These are phyloP conservation scores for Colletotrichum karsti DNA, from an alignment of 2,329 filamentous ascomycete genomes.

Conservation along the genomic window DNA sequence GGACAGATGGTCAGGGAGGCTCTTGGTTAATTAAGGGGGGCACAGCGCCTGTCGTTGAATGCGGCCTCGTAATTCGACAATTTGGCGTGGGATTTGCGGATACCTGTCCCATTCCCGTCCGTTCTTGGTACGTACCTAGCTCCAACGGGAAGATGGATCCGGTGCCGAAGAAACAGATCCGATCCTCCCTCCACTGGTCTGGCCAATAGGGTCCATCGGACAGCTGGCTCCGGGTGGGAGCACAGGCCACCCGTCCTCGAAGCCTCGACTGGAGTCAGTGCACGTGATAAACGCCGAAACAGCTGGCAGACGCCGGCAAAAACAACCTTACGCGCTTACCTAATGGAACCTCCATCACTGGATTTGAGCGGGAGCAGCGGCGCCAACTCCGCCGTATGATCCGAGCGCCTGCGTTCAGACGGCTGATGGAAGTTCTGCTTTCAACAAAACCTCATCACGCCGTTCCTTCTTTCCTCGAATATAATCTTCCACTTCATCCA, in stretches of 20 bases:
- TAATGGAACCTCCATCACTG: too few relatives aligned
- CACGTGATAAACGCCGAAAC: too few relatives aligned
- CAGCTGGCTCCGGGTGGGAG: not conserved
- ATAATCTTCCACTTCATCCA: not conserved
- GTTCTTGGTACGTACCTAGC: too few relatives aligned
- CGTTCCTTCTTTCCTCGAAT: not conserved
- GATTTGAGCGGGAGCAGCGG: too few relatives aligned
- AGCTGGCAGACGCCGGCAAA: too few relatives aligned
- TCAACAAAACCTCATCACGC: not conserved
- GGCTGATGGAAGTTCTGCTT: too few relatives aligned
- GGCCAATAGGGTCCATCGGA: conserved; percentile 8
- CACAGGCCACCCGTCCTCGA: not conserved
- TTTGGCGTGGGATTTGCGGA: not conserved
- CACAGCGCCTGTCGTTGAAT: conserved; percentile 8
- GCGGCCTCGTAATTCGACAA: conserved; percentile 6
- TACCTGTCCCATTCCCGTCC: too few relatives aligned
- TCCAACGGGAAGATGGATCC: conserved; percentile 18
- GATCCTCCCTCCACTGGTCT: not conserved
- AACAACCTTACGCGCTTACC: too few relatives aligned
- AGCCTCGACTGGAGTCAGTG: not conserved
- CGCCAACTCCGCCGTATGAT: too few relatives aligned
- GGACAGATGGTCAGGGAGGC: not conserved
- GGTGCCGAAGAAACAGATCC: not conserved
- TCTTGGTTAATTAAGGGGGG: not conserved
- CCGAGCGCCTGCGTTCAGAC: not conserved